Evolutionary conservation across 257 asterid genomes (phyloP).

Genomic region (Rauvolfia tetraphylla): DNA sequence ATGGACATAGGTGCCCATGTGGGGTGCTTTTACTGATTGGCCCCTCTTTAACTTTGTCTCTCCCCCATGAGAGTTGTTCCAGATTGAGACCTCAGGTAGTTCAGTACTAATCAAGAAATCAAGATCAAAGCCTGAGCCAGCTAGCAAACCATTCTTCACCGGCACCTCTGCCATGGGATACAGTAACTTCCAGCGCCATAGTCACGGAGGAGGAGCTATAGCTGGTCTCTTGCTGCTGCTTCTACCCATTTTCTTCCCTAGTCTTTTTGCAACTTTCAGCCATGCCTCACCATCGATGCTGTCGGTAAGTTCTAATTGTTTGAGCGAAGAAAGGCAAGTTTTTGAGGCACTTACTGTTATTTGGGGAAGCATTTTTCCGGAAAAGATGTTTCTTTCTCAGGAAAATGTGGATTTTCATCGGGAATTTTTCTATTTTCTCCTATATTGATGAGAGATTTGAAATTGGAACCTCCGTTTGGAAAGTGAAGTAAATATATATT

Average conservation of each 20-base stretch:
- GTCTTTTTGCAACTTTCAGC: conserved; percentile 52
- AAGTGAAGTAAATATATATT: not conserved
- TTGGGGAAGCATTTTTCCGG: conserved; percentile 7
- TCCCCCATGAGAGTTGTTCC: conserved; percentile 10
- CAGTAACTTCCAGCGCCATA: conserved; percentile 28
- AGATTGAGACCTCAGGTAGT: conserved; percentile 2
- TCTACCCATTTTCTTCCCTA: conserved; percentile 52
- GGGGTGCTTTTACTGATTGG: conserved; percentile 63
- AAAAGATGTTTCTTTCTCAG: conserved; percentile 19
- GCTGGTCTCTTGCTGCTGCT: conserved; percentile 64
- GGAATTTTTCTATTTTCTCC: not conserved
- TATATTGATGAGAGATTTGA: not conserved
- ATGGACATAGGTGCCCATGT: conserved; percentile 42
- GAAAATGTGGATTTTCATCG: not conserved
- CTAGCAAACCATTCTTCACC: no score
- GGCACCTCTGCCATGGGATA: conserved; percentile 32
- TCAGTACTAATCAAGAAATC: conserved; percentile 6
- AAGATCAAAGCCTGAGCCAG: conserved; percentile 19
- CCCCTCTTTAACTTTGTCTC: conserved; percentile 39
- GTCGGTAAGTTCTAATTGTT: conserved; percentile 40
- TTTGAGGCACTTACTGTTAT: not conserved
- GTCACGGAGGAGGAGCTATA: conserved; percentile 69
- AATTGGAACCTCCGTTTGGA: not conserved
- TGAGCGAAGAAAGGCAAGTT: conserved; percentile 4
- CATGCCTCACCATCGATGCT: conserved; percentile 67